Conservation (phyloP, 164 flowering plant genomes). For the Aristolochia californica region DNA sequence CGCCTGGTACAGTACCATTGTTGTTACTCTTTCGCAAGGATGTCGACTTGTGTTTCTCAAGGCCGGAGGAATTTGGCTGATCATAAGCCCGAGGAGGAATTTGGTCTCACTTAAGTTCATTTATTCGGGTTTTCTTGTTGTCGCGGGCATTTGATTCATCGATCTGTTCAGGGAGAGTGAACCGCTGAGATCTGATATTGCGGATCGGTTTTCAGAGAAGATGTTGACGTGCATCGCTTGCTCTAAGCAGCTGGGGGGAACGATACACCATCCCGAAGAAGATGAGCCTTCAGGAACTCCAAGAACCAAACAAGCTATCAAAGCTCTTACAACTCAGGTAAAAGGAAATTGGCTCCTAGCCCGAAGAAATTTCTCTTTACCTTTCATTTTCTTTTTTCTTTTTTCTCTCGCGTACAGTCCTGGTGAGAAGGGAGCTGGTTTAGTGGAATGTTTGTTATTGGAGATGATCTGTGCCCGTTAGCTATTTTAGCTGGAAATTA, state of each 20-base stretch:
- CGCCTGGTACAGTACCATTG: not conserved
- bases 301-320: constrained; percentile 3
- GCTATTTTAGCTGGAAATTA: no score
- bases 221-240: constrained; percentile 94
- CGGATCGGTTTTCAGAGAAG: constrained; percentile 7
- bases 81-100: not conserved
- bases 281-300: constrained; percentile 1
- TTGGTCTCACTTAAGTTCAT: not conserved
- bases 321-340: constrained; percentile 7
- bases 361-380: no score
- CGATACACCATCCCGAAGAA: not conserved
- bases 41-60: not conserved
- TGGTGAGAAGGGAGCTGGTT: no score
- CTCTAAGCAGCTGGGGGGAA: constrained; percentile 59
- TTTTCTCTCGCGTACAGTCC: no score
- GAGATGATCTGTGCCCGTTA: no score
- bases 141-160: not conserved
- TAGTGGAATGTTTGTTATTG: no score
- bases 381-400: no score
- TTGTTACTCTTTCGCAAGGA: not conserved
- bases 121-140: not conserved
- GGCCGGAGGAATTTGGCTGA: not conserved
- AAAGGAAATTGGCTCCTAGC: not conserved
- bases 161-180: constrained; percentile 1
- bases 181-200: not conserved